These are phyloP conservation scores for Exophiala oligosperma DNA, from an alignment of 2,329 filamentous ascomycete species.

Conservation along the genomic window DNA sequence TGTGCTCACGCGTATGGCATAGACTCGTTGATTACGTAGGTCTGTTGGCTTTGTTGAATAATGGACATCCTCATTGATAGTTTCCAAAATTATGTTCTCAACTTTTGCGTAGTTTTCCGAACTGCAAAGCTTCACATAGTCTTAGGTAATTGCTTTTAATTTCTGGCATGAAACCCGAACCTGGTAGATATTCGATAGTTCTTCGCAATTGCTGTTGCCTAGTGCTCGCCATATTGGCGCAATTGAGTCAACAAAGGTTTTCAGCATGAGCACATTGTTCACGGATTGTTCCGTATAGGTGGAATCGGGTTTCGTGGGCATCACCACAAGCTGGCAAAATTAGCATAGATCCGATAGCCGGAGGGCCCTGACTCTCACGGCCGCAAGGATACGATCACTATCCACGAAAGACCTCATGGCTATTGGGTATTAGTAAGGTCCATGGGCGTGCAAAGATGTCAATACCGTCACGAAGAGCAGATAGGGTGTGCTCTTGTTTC, in stretches of 20 bases:
- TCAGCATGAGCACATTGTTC: conserved; percentile 83
- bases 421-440: conserved; percentile 33
- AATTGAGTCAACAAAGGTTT: conserved; percentile 73
- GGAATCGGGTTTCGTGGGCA: conserved; percentile 66
- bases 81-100: conserved; percentile 63
- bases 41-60: conserved; percentile 80
- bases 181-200: conserved; percentile 68
- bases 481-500: conserved; percentile 82
- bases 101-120: conserved; percentile 63
- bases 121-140: conserved; percentile 57
- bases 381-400: conserved; percentile 75
- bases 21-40: conserved; percentile 83
- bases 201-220: conserved; percentile 59
- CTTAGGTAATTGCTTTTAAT: conserved; percentile 10
- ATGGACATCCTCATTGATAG: conserved; percentile 77
- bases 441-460: conserved; percentile 22
- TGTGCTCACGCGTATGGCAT: conserved; percentile 70
- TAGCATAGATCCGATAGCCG: conserved; percentile 11
- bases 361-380: conserved; percentile 48
- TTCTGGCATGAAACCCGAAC: conserved; percentile 35
- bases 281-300: conserved; percentile 75
- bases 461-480: conserved; percentile 67
- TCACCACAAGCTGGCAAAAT: conserved; percentile 67
- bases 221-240: conserved; percentile 68
- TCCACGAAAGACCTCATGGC: conserved; percentile 75